phyloP scores from a whole-genome alignment of 2,329 filamentous ascomycete species.

The Calonectria hongkongensis region DNA sequence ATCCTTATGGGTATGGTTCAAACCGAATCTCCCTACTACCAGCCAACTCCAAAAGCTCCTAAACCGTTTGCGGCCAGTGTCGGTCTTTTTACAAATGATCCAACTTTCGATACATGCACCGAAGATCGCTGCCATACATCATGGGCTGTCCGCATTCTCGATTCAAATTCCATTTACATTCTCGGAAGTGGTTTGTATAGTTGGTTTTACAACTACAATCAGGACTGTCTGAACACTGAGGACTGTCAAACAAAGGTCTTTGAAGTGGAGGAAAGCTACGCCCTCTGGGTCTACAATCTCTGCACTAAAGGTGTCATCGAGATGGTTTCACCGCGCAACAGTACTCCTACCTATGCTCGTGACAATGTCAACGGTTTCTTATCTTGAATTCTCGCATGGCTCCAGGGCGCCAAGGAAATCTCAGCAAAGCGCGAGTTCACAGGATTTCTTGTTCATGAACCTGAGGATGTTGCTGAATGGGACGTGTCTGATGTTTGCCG shows the following conservation, averaged over 20 bases:
- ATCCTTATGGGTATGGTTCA: conserved; percentile 90
- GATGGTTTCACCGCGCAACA: conserved; percentile 80
- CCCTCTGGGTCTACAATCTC: conserved; percentile 79
- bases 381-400: conserved; percentile 67
- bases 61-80: conserved; percentile 73
- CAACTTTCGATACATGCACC: conserved; percentile 77
- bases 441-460: conserved; percentile 38
- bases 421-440: conserved; percentile 41
- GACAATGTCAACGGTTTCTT: conserved; percentile 81
- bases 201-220: conserved; percentile 88
- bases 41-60: conserved; percentile 85
- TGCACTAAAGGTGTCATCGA: conserved; percentile 84
- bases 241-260: conserved; percentile 85
- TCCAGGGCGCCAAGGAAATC: conserved; percentile 36
- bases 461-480: conserved; percentile 20
- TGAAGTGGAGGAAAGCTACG: conserved; percentile 81
- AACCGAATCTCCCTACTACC: conserved; percentile 92
- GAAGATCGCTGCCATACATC: conserved; percentile 78
- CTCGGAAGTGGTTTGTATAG: conserved; percentile 86
- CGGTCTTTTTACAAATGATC: conserved; percentile 77
- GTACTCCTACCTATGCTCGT: conserved; percentile 71
- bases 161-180: conserved; percentile 81
- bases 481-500: conserved; percentile 32
- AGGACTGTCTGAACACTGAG: conserved; percentile 79
- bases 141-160: conserved; percentile 83